Evolutionary conservation across 75 land plant genomes (phyloP), one percentile per base, ranked within the genome.

Genomic region (Cryptomeria japonica): DNA sequence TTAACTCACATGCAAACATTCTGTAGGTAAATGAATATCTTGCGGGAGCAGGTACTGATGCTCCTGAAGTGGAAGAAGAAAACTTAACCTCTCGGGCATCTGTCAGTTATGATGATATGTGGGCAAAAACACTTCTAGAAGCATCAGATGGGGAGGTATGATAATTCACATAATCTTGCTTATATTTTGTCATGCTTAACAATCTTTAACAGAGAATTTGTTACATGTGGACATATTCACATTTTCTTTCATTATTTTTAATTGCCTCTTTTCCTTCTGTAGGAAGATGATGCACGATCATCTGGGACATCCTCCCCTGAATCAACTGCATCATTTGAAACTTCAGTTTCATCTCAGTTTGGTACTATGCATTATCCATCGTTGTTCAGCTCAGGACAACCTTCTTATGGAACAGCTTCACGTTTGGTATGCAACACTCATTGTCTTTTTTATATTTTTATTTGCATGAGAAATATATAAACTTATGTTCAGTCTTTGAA

Each of bases 61-160:
- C 99, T 90, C 99, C 99, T 28, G 99, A 97, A 88, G 99, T 96
- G 51, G 98, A 96, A 85, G 99, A 97, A 68, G 99, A 97, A 88
- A 92, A 92, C 46, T 87, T 91, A 61, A 89, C 89, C 55, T 89
- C 97, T 68, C 95, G 99, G 44, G 93, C 94, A 80, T 97, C 99
- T 34, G 94, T 93, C 84, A 95, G 92, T 84, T 98, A 98, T 91
- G 99, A 98, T 92, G 99, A 98, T 86, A 93, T 98, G 96, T 98
- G 99, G 99, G 99, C 99, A 47, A 98, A 98, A 89, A 93, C 97
- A 18, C 94, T 98, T 56, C 90, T 98, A 79, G 99, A 98, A 86
- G 88, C 96, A 41, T 88, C 96, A 58, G 99, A 98, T 82, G 75
- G 86, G 38, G 98, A 95, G 95, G 99, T 96, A 89, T 56, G 3